Evolutionary conservation across 2,329 filamentous ascomycete genomes (phyloP).

Genomic region (Zymoseptoria passerinii): DNA sequence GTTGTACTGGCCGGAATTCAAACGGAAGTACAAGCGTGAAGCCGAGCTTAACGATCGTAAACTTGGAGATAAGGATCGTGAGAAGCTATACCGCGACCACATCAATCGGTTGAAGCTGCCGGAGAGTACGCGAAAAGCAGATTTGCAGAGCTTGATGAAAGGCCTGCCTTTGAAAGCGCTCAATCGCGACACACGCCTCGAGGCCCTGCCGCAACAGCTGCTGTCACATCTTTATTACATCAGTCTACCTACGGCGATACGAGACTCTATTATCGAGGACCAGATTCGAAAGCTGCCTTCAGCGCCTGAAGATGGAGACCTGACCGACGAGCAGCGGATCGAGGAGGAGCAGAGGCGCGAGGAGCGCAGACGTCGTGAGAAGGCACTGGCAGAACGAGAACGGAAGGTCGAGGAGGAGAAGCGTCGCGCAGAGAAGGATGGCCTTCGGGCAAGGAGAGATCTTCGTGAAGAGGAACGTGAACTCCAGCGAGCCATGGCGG

Average conservation of each 20-base stretch:
- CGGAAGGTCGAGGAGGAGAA: constrained; percentile 18
- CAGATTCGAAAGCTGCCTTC: constrained; percentile 56
- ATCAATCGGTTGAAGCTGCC: constrained; percentile 58
- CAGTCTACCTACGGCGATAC: constrained; percentile 51
- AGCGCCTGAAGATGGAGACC: constrained; percentile 32
- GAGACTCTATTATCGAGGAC: constrained; percentile 58
- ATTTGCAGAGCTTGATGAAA: constrained; percentile 58
- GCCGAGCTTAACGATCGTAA: constrained; percentile 65
- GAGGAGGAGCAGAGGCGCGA: constrained; percentile 21
- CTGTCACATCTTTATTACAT: constrained; percentile 63
- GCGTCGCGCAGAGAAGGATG: constrained; percentile 12
- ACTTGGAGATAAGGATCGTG: constrained; percentile 57
- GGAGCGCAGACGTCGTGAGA: constrained; percentile 14
- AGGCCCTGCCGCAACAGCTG: constrained; percentile 53
- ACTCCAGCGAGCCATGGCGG: constrained; percentile 14
- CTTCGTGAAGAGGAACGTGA: constrained; percentile 17
- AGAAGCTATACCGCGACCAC: constrained; percentile 72
- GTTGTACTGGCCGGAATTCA: constrained; percentile 96
- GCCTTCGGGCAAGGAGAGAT: constrained; percentile 11
- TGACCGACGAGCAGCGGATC: constrained; percentile 43
- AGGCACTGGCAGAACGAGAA: constrained; percentile 17
- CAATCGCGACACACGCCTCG: constrained; percentile 50
- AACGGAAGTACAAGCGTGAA: constrained; percentile 79
- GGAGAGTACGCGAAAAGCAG: constrained; percentile 57
- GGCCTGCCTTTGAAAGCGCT: constrained; percentile 50